Evolutionary conservation across 371 early-diverging fungal genomes (phyloP).

Genomic region (Mucor circinelloides): DNA sequence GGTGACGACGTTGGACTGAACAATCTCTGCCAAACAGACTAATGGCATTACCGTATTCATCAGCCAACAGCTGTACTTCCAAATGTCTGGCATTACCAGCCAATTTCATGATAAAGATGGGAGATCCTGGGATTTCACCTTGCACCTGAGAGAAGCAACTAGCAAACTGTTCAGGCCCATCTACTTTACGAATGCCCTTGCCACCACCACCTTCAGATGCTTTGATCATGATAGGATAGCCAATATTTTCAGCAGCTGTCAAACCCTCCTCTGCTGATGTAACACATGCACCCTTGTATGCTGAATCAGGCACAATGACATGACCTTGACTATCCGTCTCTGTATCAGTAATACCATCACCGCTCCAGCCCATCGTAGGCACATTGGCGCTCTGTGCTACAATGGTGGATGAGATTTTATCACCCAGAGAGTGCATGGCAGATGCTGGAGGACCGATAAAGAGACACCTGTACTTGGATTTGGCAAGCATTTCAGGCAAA

Average conservation of each 20-base stretch:
- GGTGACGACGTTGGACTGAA: conserved; percentile 98
- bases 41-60: conserved; percentile 96
- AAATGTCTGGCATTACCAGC: conserved; percentile 96
- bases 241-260: conserved; percentile 82
- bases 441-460: conserved; percentile 98
- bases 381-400: conserved; percentile 97
- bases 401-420: conserved; percentile 98
- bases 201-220: conserved; percentile 99
- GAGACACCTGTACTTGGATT: conserved; percentile 77
- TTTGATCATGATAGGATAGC: conserved; percentile 98
- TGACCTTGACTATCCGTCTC: conserved; percentile 65
- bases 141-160: conserved; percentile 84
- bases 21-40: conserved; percentile 99
- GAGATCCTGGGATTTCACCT: conserved; percentile 96
- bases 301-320: conserved; percentile 79
- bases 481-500: conserved; percentile 89
- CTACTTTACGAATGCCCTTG: conserved; percentile 96
- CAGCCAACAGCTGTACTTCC: conserved; percentile 97
- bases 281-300: conserved; percentile 82
- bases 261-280: conserved; percentile 78
- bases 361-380: conserved; percentile 96
- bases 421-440: conserved; percentile 95
- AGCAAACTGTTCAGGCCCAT: conserved; percentile 63
- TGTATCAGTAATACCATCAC: conserved; percentile 79
- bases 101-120: conserved; percentile 96